These are phyloP conservation scores for Candida alai DNA, from an alignment of 805 yeast genomes.

Conservation along the genomic window DNA sequence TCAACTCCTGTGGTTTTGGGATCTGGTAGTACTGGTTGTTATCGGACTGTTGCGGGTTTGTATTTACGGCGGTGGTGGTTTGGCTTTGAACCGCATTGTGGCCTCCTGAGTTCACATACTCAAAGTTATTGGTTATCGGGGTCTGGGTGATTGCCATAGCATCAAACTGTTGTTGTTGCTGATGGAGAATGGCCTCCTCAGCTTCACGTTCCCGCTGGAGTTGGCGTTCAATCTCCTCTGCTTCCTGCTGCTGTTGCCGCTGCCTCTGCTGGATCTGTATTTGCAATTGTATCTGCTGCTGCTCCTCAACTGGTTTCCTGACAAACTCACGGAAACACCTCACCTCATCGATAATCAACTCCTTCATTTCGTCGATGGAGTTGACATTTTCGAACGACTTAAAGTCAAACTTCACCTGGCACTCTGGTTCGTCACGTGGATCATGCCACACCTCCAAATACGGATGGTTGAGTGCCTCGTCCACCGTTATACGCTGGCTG, in stretches of 20 bases:
- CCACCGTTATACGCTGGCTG: conserved; percentile 79
- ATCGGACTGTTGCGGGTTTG: conserved; percentile 9
- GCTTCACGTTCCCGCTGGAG: conserved; percentile 16
- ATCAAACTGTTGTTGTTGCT: conserved; percentile 9
- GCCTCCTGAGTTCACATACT: not conserved
- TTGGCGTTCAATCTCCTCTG: conserved; percentile 15
- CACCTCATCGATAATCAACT: conserved; percentile 79
- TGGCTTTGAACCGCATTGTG: conserved; percentile 6
- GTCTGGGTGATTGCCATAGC: conserved; percentile 7
- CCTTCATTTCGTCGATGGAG: conserved; percentile 70
- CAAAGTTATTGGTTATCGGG: conserved; percentile 2
- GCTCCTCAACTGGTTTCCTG: conserved; percentile 64
- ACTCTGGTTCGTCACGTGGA: conserved; percentile 85
- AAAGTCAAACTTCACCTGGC: conserved; percentile 79
- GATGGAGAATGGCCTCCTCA: conserved; percentile 4
- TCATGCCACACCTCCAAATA: conserved; percentile 93
- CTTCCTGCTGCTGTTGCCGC: conserved; percentile 20
- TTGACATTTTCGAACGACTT: conserved; percentile 76
- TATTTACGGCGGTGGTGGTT: conserved; percentile 11
- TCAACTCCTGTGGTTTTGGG: conserved; percentile 44
- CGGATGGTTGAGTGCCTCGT: conserved; percentile 87
- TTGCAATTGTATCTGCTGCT: conserved; percentile 39
- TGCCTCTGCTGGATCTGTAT: conserved; percentile 28
- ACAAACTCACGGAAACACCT: conserved; percentile 74
- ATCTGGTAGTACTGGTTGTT: conserved; percentile 28